Conservation (phyloP, 805 yeast genomes). For the Cyberlindnera euphorbiae region DNA sequence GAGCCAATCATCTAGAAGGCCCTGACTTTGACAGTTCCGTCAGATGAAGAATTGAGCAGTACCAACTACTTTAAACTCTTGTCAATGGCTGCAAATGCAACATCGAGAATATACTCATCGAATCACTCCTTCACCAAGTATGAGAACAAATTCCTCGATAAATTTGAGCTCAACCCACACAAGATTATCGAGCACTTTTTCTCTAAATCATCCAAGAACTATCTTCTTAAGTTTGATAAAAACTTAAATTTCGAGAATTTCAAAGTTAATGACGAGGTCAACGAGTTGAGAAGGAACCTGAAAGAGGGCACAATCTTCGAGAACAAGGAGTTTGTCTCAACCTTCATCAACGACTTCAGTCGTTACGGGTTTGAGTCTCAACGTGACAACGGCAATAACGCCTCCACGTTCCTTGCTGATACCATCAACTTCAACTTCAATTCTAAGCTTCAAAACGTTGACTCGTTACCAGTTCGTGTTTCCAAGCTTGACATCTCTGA, state of each 20-base stretch:
- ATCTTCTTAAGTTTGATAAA: conserved; percentile 29
- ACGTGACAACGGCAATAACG: conserved; percentile 16
- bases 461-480: conserved; percentile 28
- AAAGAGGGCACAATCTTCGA: conserved; percentile 22
- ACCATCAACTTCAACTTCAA: conserved; percentile 28
- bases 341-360: conserved; percentile 25
- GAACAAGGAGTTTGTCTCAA: conserved; percentile 22
- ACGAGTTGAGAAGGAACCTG: conserved; percentile 22
- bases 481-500: conserved; percentile 34
- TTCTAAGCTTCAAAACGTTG: conserved; percentile 22
- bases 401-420: conserved; percentile 24
- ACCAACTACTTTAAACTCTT: conserved; percentile 31
- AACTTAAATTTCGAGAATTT: conserved; percentile 27
- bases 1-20: conserved; percentile 32
- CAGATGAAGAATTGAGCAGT: conserved; percentile 14
- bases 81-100: conserved; percentile 33
- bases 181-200: conserved; percentile 30
- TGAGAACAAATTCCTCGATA: conserved; percentile 36
- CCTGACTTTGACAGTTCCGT: conserved; percentile 31
- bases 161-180: conserved; percentile 36
- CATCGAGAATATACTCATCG: conserved; percentile 29
- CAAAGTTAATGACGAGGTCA: conserved; percentile 23
- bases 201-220: conserved; percentile 33
- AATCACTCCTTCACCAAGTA: conserved; percentile 34
- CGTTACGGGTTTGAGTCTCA: conserved; percentile 24